phyloP scores from a whole-genome alignment of 2,329 filamentous ascomycete species.

The Akanthomyces uredinophilus region DNA sequence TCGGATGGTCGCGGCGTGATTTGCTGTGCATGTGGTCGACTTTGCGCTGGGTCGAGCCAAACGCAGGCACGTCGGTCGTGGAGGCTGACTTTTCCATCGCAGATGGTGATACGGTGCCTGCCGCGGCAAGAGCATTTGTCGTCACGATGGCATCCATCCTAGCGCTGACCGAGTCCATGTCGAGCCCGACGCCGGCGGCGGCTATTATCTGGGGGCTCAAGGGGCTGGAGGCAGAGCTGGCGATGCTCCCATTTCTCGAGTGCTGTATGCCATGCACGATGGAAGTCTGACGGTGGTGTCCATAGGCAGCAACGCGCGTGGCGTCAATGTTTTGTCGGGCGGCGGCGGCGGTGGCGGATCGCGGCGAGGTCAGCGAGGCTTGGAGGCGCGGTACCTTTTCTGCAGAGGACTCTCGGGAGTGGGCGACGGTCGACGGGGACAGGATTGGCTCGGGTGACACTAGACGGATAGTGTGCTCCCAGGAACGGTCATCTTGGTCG shows the following conservation, averaged over 20 bases:
- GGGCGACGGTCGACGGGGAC: background rate
- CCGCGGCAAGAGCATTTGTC: conserved; percentile 33
- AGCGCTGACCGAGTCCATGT: conserved; percentile 40
- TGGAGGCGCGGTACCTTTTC: conserved; percentile 11
- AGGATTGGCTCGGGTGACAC: conserved; percentile 11
- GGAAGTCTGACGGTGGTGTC: conserved; percentile 92
- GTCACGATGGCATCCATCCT: conserved; percentile 46
- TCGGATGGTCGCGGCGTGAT: conserved; percentile 64
- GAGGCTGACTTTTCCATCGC: conserved; percentile 43
- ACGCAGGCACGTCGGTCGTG: conserved; percentile 39
- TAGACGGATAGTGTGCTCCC: conserved; percentile 15
- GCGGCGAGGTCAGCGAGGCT: conserved; percentile 10
- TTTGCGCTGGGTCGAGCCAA: conserved; percentile 45
- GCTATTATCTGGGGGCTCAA: conserved; percentile 83
- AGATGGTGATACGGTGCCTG: background rate
- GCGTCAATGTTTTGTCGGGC: conserved; percentile 32
- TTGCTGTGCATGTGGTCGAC: conserved; percentile 61
- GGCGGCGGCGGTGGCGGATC: conserved; percentile 4
- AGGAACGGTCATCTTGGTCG: conserved; percentile 12
- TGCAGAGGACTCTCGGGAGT: conserved; percentile 14
- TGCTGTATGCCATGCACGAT: conserved; percentile 97
- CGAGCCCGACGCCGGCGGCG: conserved; percentile 55
- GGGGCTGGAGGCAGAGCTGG: conserved; percentile 74
- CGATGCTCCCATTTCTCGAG: conserved; percentile 80
- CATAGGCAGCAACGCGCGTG: conserved; percentile 55